Percentiles rank a stretch among this genome's conserved stretches.
Evolutionary conservation across 257 asterid species (phyloP).

Genomic region (Oldenlandia corymbosa): DNA sequence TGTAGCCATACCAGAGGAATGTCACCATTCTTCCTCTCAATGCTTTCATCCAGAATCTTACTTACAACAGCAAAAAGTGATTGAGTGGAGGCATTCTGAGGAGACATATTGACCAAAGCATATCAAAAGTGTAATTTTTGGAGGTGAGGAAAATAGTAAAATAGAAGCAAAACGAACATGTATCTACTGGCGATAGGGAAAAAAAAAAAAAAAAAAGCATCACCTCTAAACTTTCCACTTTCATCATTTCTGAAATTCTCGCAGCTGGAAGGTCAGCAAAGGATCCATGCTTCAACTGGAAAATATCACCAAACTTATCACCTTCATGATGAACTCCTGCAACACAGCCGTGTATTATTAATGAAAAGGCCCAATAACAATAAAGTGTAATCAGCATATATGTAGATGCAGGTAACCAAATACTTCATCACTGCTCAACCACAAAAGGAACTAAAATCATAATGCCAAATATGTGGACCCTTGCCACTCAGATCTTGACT

Average conservation of each 20-base stretch:
- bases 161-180: not conserved
- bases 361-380: not conserved
- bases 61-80: conserved; percentile 62
- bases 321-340: conserved; percentile 39
- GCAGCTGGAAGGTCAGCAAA: conserved; percentile 44
- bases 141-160: conserved; percentile 11
- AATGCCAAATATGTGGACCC: not conserved
- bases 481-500: conserved; percentile 6
- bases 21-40: conserved; percentile 69
- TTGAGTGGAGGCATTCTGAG: conserved; percentile 69
- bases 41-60: conserved; percentile 64
- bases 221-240: conserved; percentile 75
- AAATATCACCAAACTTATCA: conserved; percentile 33
- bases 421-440: not conserved
- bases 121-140: conserved; percentile 19
- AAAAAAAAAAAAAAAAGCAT: not conserved
- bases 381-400: not conserved
- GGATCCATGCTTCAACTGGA: conserved; percentile 45
- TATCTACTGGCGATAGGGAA: not conserved
- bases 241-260: conserved; percentile 72
- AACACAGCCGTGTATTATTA: conserved; percentile 15
- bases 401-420: not conserved
- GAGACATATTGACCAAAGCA: conserved; percentile 23
- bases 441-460: not conserved
- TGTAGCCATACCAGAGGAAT: conserved; percentile 65